These are phyloP conservation scores for Physcomitrellopsis africana DNA, from an alignment of 225 moss, liverwort and hornwort genomes.

Conservation along the genomic window DNA sequence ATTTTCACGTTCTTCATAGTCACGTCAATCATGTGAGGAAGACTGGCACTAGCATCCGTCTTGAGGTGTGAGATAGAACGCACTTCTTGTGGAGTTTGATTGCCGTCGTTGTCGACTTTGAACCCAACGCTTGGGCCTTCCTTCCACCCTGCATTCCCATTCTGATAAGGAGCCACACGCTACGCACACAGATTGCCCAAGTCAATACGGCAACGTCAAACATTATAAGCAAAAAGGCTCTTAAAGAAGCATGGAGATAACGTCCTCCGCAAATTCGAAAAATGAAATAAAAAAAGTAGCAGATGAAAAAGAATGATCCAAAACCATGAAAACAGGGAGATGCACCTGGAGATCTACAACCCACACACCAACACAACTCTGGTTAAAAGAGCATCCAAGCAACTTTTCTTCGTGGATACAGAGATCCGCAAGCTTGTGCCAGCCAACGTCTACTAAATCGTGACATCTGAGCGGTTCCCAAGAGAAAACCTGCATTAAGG, in stretches of 20 bases:
- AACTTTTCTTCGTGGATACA: constrained; percentile 91
- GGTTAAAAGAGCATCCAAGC: constrained; percentile 89
- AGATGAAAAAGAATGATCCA: background rate
- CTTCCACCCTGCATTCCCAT: constrained; percentile 59
- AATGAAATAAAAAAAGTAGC: background rate
- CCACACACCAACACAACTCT: constrained; percentile 97
- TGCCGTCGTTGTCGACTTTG: constrained; percentile 53
- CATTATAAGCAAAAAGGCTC: background rate
- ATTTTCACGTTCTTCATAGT: constrained; percentile 77
- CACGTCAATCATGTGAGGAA: constrained; percentile 58
- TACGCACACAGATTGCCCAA: constrained; percentile 39
- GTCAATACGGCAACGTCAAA: constrained; percentile 4
- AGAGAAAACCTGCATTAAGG: constrained; percentile 69
- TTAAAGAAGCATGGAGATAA: background rate
- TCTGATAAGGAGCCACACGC: constrained; percentile 84
- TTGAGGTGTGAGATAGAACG: constrained; percentile 34
- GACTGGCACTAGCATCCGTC: constrained; percentile 49
- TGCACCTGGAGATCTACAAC: constrained; percentile 88
- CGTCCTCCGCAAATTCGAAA: background rate
- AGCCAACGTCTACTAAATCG: constrained; percentile 92
- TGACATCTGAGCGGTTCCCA: constrained; percentile 96
- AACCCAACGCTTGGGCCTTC: constrained; percentile 33
- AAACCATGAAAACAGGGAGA: constrained; percentile 2
- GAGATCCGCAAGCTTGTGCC: constrained; percentile 95
- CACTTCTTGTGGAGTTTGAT: constrained; percentile 64